Evolutionary conservation across 2,329 filamentous ascomycete genomes (phyloP).

Genomic region (Cladosporium sp.): DNA sequence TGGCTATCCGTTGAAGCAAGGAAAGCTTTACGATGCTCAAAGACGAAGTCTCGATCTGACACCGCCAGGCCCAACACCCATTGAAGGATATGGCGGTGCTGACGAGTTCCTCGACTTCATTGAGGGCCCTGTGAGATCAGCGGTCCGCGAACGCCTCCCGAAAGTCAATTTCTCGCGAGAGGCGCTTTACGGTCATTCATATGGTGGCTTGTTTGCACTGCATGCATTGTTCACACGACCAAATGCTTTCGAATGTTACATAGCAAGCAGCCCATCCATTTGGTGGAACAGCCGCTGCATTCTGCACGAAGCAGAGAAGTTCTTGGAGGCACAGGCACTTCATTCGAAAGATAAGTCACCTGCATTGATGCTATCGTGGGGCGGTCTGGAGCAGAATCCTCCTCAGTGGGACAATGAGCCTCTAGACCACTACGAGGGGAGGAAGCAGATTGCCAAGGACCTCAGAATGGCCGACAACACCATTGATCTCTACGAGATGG

Average conservation of each 20-base stretch:
- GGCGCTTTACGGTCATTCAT: slow-evolving; percentile 53
- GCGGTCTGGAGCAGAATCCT: slow-evolving; percentile 38
- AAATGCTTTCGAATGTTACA: slow-evolving; percentile 46
- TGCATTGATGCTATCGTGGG: slow-evolving; percentile 38
- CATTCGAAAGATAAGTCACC: slow-evolving; percentile 18
- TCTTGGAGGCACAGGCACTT: slow-evolving; percentile 34
- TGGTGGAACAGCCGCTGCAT: slow-evolving; percentile 51
- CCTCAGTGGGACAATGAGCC: slow-evolving; percentile 33
- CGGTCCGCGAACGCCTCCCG: slow-evolving; percentile 28
- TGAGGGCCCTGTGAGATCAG: slow-evolving; percentile 41
- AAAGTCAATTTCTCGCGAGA: slow-evolving; percentile 39
- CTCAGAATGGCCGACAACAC: slow-evolving; percentile 34
- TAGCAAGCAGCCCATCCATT: slow-evolving; percentile 50
- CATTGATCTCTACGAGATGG: slow-evolving; percentile 25
- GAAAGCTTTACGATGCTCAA: slow-evolving; percentile 27
- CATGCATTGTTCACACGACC: slow-evolving; percentile 47
- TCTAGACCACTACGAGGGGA: slow-evolving; percentile 34
- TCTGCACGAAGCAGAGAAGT: slow-evolving; percentile 7
- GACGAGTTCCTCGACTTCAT: slow-evolving; percentile 49
- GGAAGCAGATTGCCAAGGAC: slow-evolving; percentile 22
- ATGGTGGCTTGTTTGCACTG: slow-evolving; percentile 51
- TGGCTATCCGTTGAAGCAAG: slow-evolving; percentile 27
- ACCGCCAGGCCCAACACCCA: slow-evolving; percentile 32
- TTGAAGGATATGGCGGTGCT: slow-evolving; percentile 43
- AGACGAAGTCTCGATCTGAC: slow-evolving; percentile 22